phyloP scores from a whole-genome alignment of 305 asterid genomes.

The Andrographis paniculata region DNA sequence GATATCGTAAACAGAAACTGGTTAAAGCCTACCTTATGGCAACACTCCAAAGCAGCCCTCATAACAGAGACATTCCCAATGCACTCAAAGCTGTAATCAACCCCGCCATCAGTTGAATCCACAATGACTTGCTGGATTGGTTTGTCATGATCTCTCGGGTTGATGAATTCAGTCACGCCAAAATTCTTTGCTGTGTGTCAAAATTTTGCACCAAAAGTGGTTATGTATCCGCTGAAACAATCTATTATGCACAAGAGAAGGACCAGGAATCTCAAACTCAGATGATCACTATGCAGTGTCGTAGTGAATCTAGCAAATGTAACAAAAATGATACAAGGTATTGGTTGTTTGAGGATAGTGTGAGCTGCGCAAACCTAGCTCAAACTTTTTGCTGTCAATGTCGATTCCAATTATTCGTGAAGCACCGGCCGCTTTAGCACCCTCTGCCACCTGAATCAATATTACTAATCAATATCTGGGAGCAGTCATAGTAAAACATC shows the following conservation, averaged over 20 bases:
- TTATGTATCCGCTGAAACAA: not conserved
- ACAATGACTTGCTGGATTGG: conserved; percentile 94
- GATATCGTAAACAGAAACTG: not conserved
- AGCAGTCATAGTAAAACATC: conserved; percentile 12
- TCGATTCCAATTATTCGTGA: conserved; percentile 92
- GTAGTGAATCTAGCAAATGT: conserved; percentile 8
- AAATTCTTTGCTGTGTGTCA: conserved; percentile 63
- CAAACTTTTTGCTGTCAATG: conserved; percentile 81
- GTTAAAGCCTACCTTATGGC: conserved; percentile 70
- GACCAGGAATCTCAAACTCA: not conserved
- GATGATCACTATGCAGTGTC: not conserved
- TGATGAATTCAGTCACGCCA: conserved; percentile 92
- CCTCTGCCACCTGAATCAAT: conserved; percentile 86
- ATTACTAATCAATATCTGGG: conserved; percentile 14
- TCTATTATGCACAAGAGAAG: not conserved
- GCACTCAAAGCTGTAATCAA: conserved; percentile 98
- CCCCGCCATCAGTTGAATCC: conserved; percentile 95
- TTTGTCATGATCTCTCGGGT: conserved; percentile 91
- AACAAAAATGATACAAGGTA: too few species aligned
- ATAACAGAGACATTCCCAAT: conserved; percentile 85
- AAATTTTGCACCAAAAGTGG: conserved; percentile 13
- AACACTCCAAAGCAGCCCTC: conserved; percentile 98
- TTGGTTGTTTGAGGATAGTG: too few species aligned
- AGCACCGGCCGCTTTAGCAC: conserved; percentile 99
- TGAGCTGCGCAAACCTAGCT: conserved; percentile 48